These are phyloP conservation scores for Sporodiniella umbellata DNA, from an alignment of 371 early-diverging fungal species.

Conservation along the genomic window DNA sequence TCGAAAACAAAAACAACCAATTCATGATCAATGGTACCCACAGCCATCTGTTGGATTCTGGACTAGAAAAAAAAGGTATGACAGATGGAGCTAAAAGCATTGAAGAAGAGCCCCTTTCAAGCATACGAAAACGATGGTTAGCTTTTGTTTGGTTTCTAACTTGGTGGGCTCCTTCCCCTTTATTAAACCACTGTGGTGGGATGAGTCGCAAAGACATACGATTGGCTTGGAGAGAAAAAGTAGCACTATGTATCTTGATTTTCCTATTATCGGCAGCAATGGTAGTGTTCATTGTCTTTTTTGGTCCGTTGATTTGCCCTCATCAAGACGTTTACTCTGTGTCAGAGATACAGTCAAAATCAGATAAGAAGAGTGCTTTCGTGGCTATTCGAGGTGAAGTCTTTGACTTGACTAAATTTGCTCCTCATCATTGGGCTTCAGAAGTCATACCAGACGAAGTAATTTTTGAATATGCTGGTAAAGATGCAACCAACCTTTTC, in stretches of 20 bases:
- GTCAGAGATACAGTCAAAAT: slow-evolving; percentile 44
- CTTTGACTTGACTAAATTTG: slow-evolving; percentile 58
- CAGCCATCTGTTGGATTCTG: slow-evolving; percentile 1
- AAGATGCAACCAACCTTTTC: slow-evolving; percentile 60
- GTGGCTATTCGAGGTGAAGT: slow-evolving; percentile 65
- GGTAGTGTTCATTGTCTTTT: slow-evolving; percentile 80
- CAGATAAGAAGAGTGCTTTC: slow-evolving; percentile 34
- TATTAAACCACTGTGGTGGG: slow-evolving; percentile 55
- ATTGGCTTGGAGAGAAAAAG: slow-evolving; percentile 92
- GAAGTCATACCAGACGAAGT: slow-evolving; percentile 46
- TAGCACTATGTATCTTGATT: slow-evolving; percentile 82
- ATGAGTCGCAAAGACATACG: slow-evolving; percentile 74
- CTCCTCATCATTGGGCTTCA: slow-evolving; percentile 43
- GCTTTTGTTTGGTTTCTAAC: slow-evolving; percentile 74
- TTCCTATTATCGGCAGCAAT: slow-evolving; percentile 66
- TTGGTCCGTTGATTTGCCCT: slow-evolving; percentile 83
- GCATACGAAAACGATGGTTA: slow-evolving; percentile 68
- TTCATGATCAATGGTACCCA: not conserved
- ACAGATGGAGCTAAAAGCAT: slow-evolving; percentile 30
- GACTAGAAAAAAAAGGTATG: slow-evolving; percentile 1
- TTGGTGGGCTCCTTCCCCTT: slow-evolving; percentile 75
- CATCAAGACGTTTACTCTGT: slow-evolving; percentile 61
- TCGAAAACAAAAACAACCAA: slow-evolving; percentile 15
- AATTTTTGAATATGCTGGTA: slow-evolving; percentile 55
- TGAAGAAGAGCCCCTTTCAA: slow-evolving; percentile 22